These are phyloP conservation scores for Cenchrus fungigraminus DNA, from an alignment of 176 grass and related monocot genomes.

Conservation along the genomic window DNA sequence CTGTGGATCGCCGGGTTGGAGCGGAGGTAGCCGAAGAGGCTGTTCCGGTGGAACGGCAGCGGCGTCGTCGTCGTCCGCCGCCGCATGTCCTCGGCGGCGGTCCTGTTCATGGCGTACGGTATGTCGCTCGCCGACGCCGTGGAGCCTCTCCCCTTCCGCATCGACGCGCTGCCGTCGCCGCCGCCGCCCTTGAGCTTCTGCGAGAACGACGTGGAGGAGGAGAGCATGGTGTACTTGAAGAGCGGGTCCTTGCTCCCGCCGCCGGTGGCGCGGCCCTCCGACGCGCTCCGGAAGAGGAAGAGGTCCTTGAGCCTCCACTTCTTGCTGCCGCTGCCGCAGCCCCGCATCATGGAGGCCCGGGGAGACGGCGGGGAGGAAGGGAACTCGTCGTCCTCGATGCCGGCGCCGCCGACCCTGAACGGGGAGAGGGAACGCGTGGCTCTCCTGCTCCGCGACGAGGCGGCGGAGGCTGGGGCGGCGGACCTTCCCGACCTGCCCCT, in stretches of 20 bases:
- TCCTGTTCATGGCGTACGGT: slow-evolving; percentile 58
- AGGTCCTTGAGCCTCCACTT: slow-evolving; percentile 88
- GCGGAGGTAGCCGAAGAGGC: slow-evolving; percentile 78
- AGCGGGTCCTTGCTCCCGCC: slow-evolving; percentile 78
- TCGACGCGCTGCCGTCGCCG: slow-evolving; percentile 45
- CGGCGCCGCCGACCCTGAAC: slow-evolving; percentile 43
- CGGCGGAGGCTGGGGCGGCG: not conserved
- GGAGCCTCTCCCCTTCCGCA: slow-evolving; percentile 56
- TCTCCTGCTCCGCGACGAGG: slow-evolving; percentile 29
- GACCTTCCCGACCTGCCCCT: slow-evolving; percentile 49
- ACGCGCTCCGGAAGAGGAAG: slow-evolving; percentile 93
- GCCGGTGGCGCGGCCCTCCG: slow-evolving; percentile 73
- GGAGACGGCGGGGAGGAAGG: slow-evolving; percentile 44
- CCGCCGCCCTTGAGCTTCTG: slow-evolving; percentile 17
- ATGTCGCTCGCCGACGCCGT: slow-evolving; percentile 62
- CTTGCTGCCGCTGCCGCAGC: slow-evolving; percentile 76
- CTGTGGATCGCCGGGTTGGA: slow-evolving; percentile 86
- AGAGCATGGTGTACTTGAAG: slow-evolving; percentile 67
- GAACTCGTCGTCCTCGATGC: slow-evolving; percentile 37
- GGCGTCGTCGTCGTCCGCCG: slow-evolving; percentile 80
- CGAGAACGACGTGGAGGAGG: slow-evolving; percentile 19
- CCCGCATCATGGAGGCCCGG: slow-evolving; percentile 44
- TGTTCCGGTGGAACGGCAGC: slow-evolving; percentile 83
- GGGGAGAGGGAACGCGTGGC: slow-evolving; percentile 77
- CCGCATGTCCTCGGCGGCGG: slow-evolving; percentile 66